Conservation (phyloP, 163 green algal genomes). For the Coccomyxa subellipsoidea region DNA sequence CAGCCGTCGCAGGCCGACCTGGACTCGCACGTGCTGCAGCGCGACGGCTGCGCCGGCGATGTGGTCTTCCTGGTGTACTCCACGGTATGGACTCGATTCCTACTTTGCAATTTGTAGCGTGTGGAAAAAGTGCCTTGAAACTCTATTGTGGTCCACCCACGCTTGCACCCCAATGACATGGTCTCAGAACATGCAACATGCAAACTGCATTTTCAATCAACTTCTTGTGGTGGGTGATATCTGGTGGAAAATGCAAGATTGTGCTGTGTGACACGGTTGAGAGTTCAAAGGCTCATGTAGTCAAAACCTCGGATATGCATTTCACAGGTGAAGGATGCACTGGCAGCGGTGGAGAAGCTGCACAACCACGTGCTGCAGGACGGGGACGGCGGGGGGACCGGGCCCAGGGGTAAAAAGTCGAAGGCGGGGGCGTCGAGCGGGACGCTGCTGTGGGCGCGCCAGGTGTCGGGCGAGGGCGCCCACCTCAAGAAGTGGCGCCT, state of each 20-base stretch:
- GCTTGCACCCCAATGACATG: too few species aligned
- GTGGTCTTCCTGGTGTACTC: slow-evolving; percentile 68
- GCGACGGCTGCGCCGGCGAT: slow-evolving; percentile 75
- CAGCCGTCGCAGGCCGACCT: slow-evolving; percentile 31
- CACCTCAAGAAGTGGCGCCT: slow-evolving; percentile 89
- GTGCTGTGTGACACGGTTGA: too few species aligned
- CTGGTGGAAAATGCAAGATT: too few species aligned
- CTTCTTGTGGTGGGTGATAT: too few species aligned
- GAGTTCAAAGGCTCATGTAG: too few species aligned
- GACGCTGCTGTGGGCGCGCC: slow-evolving; percentile 78
- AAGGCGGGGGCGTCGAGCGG: background rate
- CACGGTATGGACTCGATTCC: slow-evolving; percentile 28
- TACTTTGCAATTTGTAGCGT: too few species aligned
- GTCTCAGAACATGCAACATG: too few species aligned
- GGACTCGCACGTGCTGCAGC: slow-evolving; percentile 52
- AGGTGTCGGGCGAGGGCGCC: slow-evolving; percentile 79
- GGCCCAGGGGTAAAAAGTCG: slow-evolving; percentile 11
- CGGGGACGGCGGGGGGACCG: background rate
- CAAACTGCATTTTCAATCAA: too few species aligned
- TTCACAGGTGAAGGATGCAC: slow-evolving; percentile 56
- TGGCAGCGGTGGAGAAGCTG: slow-evolving; percentile 68
- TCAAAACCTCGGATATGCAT: background rate
- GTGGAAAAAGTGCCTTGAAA: too few species aligned
- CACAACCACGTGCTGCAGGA: slow-evolving; percentile 37
- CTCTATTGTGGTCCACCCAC: too few species aligned